These are phyloP conservation scores for Paratinospora sagittata DNA, from an alignment of 164 flowering plant genomes.

Conservation along the genomic window DNA sequence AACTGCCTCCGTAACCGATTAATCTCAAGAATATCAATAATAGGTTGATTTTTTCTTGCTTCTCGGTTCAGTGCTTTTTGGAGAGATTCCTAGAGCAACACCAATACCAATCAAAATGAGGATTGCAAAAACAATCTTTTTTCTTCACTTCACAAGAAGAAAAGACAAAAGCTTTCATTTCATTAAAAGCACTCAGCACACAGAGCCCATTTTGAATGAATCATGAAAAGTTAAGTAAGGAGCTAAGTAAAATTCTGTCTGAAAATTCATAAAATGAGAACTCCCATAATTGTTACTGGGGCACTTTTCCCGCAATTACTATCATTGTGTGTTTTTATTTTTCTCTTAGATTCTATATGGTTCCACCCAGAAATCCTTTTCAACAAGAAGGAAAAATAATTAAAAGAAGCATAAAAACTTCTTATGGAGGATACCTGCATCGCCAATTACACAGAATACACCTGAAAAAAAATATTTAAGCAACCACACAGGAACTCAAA, in stretches of 20 bases:
- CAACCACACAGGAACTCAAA: not conserved
- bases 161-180: not conserved
- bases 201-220: not conserved
- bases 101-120: not conserved
- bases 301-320: not conserved
- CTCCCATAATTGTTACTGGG: not conserved
- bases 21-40: slow-evolving; percentile 77
- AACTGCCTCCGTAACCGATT: slow-evolving; percentile 73
- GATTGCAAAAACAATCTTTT: not conserved
- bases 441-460: not conserved
- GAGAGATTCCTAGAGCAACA: slow-evolving; percentile 51
- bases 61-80: slow-evolving; percentile 46
- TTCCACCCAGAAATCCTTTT: not conserved
- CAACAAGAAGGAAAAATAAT: not conserved
- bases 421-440: not conserved
- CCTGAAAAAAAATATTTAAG: not conserved
- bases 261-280: not conserved
- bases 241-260: not conserved
- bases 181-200: not conserved
- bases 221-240: not conserved
- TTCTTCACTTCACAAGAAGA: not conserved
- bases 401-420: not conserved
- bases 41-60: slow-evolving; percentile 49
- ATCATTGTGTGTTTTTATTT: not conserved
- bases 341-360: not conserved